These are phyloP conservation scores for Lactarius sanguifluus DNA, from an alignment of 768 basidiomycete genomes.

Conservation along the genomic window DNA sequence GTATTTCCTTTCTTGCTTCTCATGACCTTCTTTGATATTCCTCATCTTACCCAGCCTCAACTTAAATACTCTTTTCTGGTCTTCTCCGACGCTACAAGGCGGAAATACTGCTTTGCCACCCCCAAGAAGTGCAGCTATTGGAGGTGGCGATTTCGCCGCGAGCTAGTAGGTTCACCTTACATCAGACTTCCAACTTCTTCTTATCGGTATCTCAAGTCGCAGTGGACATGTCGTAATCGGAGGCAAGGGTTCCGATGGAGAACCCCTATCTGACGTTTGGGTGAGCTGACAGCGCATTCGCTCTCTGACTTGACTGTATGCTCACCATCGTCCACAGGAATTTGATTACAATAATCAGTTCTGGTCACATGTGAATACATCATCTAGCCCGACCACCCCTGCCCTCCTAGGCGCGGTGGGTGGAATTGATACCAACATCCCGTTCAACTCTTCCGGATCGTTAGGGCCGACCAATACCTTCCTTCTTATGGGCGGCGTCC, in stretches of 20 bases:
- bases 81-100: slow-evolving; percentile 50
- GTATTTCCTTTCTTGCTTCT: slow-evolving; percentile 32
- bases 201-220: slow-evolving; percentile 48
- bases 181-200: slow-evolving; percentile 22
- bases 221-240: slow-evolving; percentile 73
- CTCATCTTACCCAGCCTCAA: slow-evolving; percentile 50
- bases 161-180: slow-evolving; percentile 63
- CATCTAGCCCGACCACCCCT: slow-evolving; percentile 49
- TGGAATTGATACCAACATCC: slow-evolving; percentile 54
- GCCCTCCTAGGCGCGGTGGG: slow-evolving; percentile 69
- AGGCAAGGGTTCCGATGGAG: slow-evolving; percentile 56
- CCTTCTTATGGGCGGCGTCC: slow-evolving; percentile 69
- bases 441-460: slow-evolving; percentile 43
- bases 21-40: slow-evolving; percentile 10
- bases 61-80: slow-evolving; percentile 62
- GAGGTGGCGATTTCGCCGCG: slow-evolving; percentile 71
- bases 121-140: slow-evolving; percentile 61
- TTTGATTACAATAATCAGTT: slow-evolving; percentile 75
- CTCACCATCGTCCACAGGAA: slow-evolving; percentile 48
- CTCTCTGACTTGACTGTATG: slow-evolving; percentile 19
- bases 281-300: slow-evolving; percentile 41
- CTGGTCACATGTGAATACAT: slow-evolving; percentile 61
- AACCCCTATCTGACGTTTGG: slow-evolving; percentile 69
- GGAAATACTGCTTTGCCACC: slow-evolving; percentile 52
- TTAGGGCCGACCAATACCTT: slow-evolving; percentile 69